These are phyloP conservation scores for Cicer yamashitae DNA, from an alignment of 306 rosid genomes.

Conservation along the genomic window DNA sequence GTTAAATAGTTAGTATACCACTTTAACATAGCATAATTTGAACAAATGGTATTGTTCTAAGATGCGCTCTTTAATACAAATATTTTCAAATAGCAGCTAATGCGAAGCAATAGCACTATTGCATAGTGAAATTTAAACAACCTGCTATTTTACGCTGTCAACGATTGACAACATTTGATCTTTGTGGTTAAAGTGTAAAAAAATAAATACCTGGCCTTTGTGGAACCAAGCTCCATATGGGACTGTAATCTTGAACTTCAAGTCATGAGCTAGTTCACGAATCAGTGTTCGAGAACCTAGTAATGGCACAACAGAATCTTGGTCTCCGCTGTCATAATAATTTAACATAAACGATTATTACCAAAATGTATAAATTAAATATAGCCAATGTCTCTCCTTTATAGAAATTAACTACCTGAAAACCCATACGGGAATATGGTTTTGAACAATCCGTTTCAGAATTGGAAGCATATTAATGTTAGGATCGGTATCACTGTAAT, in stretches of 20 bases:
- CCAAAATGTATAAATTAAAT: background rate
- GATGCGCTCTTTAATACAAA: too few relatives aligned
- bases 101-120: too few relatives aligned
- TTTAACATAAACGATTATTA: background rate
- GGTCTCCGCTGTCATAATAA: conserved; percentile 67
- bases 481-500: conserved; percentile 72
- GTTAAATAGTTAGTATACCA: too few relatives aligned
- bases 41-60: too few relatives aligned
- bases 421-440: conserved; percentile 81
- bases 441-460: conserved; percentile 73
- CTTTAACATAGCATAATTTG: too few relatives aligned
- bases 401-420: conserved; percentile 65
- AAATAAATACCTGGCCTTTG: conserved; percentile 70
- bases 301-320: conserved; percentile 87
- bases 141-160: too few relatives aligned
- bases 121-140: too few relatives aligned
- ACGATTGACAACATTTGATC: too few relatives aligned
- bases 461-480: conserved; percentile 77
- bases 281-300: conserved; percentile 80
- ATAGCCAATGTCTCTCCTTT: conserved; percentile 5
- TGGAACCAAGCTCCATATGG: conserved; percentile 93
- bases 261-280: conserved; percentile 80
- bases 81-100: background rate
- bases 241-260: conserved; percentile 65
- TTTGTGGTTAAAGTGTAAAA: background rate